A percentile compares a stretch with the other conserved stretches of the same genome.
phyloP scores from a whole-genome alignment of 106 monocot genomes.

The Dendrobium chrysotoxum region DNA sequence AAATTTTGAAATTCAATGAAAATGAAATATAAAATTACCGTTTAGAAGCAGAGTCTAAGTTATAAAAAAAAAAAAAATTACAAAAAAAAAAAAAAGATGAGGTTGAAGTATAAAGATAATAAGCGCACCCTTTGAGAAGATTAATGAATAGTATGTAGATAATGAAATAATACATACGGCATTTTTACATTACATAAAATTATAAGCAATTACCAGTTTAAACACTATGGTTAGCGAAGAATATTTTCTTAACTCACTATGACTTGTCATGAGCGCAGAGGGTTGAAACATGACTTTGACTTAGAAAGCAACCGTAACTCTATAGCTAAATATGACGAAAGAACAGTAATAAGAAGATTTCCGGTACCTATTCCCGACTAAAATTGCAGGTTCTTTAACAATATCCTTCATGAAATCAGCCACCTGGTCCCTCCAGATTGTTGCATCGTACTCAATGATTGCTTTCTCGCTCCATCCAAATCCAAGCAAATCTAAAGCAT shows the following conservation, averaged over 20 bases:
- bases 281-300: neutral
- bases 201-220: neutral
- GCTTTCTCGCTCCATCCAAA: slow-evolving; percentile 99
- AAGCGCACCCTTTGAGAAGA: neutral
- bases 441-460: slow-evolving; percentile 83
- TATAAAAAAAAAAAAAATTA: neutral
- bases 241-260: neutral
- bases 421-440: slow-evolving; percentile 83
- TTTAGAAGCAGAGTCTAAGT: neutral
- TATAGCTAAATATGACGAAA: neutral
- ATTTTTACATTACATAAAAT: neutral
- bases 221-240: neutral
- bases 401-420: slow-evolving; percentile 81
- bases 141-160: neutral
- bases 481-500: slow-evolving; percentile 90
- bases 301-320: neutral
- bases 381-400: slow-evolving; percentile 84
- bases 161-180: neutral
- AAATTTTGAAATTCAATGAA: neutral
- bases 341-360: neutral
- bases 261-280: neutral
- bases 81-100: neutral
- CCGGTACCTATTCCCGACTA: slow-evolving; percentile 87
- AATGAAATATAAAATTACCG: neutral
- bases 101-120: neutral